These are phyloP conservation scores for Colletotrichum aenigma DNA, from an alignment of 2,329 filamentous ascomycete genomes.

Conservation along the genomic window DNA sequence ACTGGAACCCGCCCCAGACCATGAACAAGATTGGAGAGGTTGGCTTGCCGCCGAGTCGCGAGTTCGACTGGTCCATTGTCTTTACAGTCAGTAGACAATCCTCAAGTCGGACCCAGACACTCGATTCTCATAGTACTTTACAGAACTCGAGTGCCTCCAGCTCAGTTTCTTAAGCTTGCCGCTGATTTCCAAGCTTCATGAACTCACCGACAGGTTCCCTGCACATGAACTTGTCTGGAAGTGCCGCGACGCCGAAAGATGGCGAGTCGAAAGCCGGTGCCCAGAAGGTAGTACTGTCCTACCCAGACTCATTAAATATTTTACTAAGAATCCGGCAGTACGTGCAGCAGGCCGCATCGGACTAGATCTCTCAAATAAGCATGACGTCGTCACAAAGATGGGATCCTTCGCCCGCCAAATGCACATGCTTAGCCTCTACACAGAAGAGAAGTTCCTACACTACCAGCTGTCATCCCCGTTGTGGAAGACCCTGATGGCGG, in stretches of 20 bases:
- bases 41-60: background rate
- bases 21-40: background rate
- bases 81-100: background rate
- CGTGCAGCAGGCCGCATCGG: background rate
- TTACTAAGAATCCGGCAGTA: background rate
- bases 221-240: background rate
- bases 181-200: background rate
- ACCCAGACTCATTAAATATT: fast-evolving
- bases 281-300: background rate
- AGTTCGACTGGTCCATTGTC: background rate
- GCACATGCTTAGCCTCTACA: background rate
- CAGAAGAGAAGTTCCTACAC: background rate
- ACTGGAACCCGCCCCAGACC: background rate
- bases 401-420: background rate
- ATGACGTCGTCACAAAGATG: background rate
- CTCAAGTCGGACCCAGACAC: background rate
- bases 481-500: background rate
- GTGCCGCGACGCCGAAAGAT: background rate
- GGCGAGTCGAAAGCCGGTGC: background rate
- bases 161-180: background rate
- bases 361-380: background rate
- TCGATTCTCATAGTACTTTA: background rate
- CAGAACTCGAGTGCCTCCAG: background rate
- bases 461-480: background rate
- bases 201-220: background rate